Evolutionary conservation across 176 grass and related monocot species (phyloP).

Genomic region (Carex parvula): DNA sequence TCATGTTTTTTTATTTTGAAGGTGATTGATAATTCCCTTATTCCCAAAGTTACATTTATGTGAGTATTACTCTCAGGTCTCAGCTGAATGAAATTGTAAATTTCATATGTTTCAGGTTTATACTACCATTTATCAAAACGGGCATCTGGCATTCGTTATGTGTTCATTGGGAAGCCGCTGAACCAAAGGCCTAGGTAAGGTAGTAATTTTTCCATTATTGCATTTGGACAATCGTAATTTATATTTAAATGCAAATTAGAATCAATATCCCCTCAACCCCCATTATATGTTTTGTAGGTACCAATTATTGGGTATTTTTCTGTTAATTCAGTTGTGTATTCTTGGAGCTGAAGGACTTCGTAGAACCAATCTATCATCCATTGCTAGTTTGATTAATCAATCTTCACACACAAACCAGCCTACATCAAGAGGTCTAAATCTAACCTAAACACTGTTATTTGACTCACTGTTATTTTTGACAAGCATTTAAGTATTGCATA

Average conservation of each 20-base stretch:
- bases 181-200: constrained; percentile 89
- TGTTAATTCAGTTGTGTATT: constrained; percentile 90
- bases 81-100: constrained; percentile 30
- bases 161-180: constrained; percentile 95
- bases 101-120: constrained; percentile 55
- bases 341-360: constrained; percentile 83
- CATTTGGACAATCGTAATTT: neutral
- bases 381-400: constrained; percentile 82
- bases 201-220: constrained; percentile 1
- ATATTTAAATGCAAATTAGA: neutral
- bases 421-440: constrained; percentile 46
- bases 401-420: constrained; percentile 48
- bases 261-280: neutral
- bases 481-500: constrained; percentile 19
- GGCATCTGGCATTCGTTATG: constrained; percentile 87
- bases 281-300: constrained; percentile 55
- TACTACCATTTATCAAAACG: constrained; percentile 98
- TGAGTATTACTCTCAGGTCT: constrained; percentile 26
- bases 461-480: constrained; percentile 13
- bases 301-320: constrained; percentile 92
- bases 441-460: neutral
- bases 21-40: constrained; percentile 39
- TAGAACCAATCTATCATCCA: constrained; percentile 84
- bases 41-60: constrained; percentile 26
- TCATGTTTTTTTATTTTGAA: constrained; percentile 99